These are phyloP conservation scores for Dendrothele bispora DNA, from an alignment of 768 basidiomycete species.

Conservation along the genomic window DNA sequence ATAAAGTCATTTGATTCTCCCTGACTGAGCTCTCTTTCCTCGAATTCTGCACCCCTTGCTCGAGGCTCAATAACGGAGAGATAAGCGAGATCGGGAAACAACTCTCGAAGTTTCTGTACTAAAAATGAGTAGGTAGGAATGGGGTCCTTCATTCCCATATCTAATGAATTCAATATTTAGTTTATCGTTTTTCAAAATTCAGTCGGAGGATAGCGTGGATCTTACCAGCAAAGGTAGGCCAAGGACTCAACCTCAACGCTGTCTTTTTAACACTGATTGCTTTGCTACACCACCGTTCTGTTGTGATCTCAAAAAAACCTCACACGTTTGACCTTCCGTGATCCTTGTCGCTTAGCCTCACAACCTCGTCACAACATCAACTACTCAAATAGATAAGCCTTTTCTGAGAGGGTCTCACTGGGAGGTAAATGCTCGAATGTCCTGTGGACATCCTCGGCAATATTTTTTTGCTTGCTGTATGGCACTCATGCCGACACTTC, in stretches of 20 bases:
- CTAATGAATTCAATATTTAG: constrained; percentile 15
- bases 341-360: too few relatives aligned
- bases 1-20: constrained; percentile 18
- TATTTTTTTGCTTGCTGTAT: too few relatives aligned
- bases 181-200: neutral
- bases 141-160: constrained; percentile 34
- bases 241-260: constrained; percentile 44
- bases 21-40: neutral
- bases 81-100: constrained; percentile 39
- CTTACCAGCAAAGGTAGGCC: constrained; percentile 24
- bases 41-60: constrained; percentile 8
- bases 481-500: too few relatives aligned
- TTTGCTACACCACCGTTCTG: too few relatives aligned
- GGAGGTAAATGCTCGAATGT: too few relatives aligned
- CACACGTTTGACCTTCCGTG: too few relatives aligned
- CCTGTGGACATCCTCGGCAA: too few relatives aligned
- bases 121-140: constrained; percentile 35
- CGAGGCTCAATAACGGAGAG: constrained; percentile 38
- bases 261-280: constrained; percentile 43
- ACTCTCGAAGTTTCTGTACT: constrained; percentile 20
- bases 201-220: neutral
- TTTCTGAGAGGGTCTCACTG: too few relatives aligned
- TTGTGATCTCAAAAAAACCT: too few relatives aligned
- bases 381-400: too few relatives aligned
- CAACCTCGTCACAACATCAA: too few relatives aligned